These are phyloP conservation scores for Melaleuca quinquenervia DNA, from an alignment of 345 rosid genomes.

Conservation along the genomic window DNA sequence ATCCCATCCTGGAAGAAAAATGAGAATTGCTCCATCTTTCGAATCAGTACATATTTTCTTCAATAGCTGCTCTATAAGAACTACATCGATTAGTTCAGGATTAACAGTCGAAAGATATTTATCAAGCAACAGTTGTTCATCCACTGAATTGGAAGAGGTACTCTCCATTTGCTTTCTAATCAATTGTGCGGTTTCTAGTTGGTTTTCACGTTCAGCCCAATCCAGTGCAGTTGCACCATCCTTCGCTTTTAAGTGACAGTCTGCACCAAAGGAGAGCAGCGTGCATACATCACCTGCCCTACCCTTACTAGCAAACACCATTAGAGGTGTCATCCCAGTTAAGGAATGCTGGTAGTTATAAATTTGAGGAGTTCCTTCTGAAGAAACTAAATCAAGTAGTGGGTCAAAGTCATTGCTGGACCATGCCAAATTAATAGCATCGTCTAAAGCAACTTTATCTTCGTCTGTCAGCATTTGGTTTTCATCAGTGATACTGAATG, in stretches of 20 bases:
- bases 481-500: slow-evolving; percentile 17
- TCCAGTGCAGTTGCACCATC: slow-evolving; percentile 58
- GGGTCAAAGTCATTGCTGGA: slow-evolving; percentile 68
- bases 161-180: slow-evolving; percentile 40
- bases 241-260: slow-evolving; percentile 46
- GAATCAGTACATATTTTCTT: slow-evolving; percentile 67
- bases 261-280: slow-evolving; percentile 74
- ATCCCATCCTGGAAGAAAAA: slow-evolving; percentile 98
- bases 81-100: slow-evolving; percentile 57
- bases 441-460: slow-evolving; percentile 61
- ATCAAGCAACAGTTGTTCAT: slow-evolving; percentile 46
- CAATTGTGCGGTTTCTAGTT: slow-evolving; percentile 54
- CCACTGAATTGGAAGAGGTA: slow-evolving; percentile 16
- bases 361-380: slow-evolving; percentile 35
- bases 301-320: slow-evolving; percentile 88
- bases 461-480: slow-evolving; percentile 44
- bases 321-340: slow-evolving; percentile 67
- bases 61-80: slow-evolving; percentile 63
- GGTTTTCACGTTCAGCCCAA: slow-evolving; percentile 58
- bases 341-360: slow-evolving; percentile 69
- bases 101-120: slow-evolving; percentile 52
- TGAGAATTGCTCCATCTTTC: slow-evolving; percentile 78
- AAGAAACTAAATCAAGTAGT: slow-evolving; percentile 63
- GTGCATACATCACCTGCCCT: slow-evolving; percentile 69
- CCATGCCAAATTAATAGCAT: slow-evolving; percentile 80